A percentile compares a stretch with the other conserved stretches of the same genome.
Evolutionary conservation across 164 flowering plant genomes (phyloP).

Genomic region (Vitis cinerea): DNA sequence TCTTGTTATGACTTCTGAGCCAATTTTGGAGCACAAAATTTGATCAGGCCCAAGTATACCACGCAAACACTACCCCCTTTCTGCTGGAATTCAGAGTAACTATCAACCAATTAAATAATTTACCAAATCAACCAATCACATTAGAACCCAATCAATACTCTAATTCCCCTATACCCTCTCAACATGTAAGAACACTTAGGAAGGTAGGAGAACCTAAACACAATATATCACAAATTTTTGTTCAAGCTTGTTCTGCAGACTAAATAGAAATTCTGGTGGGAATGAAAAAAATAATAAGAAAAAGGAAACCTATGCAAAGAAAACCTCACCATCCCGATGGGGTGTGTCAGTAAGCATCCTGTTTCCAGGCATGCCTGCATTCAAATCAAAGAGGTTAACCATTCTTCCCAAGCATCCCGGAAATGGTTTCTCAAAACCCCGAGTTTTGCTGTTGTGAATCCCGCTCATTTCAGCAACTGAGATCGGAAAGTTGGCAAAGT

Average conservation of each 20-base stretch:
- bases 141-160: too few species aligned
- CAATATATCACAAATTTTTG: not conserved
- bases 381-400: slow-evolving; percentile 80
- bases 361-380: slow-evolving; percentile 46
- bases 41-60: too few species aligned
- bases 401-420: slow-evolving; percentile 91
- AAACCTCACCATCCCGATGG: slow-evolving; percentile 56
- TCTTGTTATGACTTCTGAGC: too few species aligned
- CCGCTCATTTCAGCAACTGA: slow-evolving; percentile 61
- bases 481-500: not conserved
- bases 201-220: too few species aligned
- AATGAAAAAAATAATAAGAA: not conserved
- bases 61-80: too few species aligned
- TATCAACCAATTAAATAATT: too few species aligned
- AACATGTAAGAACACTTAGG: too few species aligned
- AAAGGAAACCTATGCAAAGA: not conserved
- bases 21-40: too few species aligned
- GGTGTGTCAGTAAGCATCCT: slow-evolving; percentile 70
- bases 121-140: too few species aligned
- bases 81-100: too few species aligned
- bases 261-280: too few species aligned
- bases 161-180: too few species aligned
- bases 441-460: slow-evolving; percentile 39
- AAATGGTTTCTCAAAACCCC: slow-evolving; percentile 42
- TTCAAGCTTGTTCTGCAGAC: not conserved